A percentile compares a stretch with the other conserved stretches of the same genome.
Conservation (phyloP, 2,329 filamentous ascomycete species). For the Scedosporium dehoogii region DNA sequence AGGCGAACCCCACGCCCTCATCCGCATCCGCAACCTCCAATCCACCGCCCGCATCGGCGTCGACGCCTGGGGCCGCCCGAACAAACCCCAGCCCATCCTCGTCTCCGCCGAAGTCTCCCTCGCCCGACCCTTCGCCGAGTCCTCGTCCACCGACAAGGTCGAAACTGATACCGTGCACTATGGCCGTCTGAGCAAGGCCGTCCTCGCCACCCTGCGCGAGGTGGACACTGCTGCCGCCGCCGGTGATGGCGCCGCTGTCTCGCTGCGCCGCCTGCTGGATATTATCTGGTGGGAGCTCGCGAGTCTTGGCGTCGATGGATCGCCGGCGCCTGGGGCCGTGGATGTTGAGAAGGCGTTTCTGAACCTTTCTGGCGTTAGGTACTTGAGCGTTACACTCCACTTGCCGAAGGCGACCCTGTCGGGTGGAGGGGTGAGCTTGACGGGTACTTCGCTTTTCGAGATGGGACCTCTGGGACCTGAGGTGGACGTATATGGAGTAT, state of each 20-base stretch:
- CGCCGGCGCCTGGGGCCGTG: slow-evolving; percentile 7
- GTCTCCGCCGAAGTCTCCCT: slow-evolving; percentile 53
- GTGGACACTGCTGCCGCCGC: slow-evolving; percentile 9
- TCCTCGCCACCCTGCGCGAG: slow-evolving; percentile 39
- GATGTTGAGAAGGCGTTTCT: slow-evolving; percentile 18
- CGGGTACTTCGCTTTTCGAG: slow-evolving; percentile 31
- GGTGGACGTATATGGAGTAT: slow-evolving; percentile 17
- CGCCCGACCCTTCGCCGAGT: slow-evolving; percentile 41
- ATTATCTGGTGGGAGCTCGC: slow-evolving; percentile 23
- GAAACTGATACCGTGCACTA: slow-evolving; percentile 68
- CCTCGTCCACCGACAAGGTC: slow-evolving; percentile 50
- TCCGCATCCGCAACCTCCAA: slow-evolving; percentile 54
- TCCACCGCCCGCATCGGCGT: slow-evolving; percentile 44
- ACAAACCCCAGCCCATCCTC: slow-evolving; percentile 50
- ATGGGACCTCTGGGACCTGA: slow-evolving; percentile 13
- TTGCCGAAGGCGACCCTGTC: slow-evolving; percentile 62
- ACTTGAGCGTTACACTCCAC: slow-evolving; percentile 40
- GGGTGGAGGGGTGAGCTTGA: slow-evolving; percentile 49
- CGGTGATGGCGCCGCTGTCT: slow-evolving; percentile 1
- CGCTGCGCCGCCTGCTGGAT: slow-evolving; percentile 19
- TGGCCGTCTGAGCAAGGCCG: slow-evolving; percentile 56
- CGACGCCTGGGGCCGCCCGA: slow-evolving; percentile 58
- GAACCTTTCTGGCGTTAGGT: slow-evolving; percentile 25
- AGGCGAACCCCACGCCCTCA: slow-evolving; percentile 37
- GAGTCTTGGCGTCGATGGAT: slow-evolving; percentile 13